Evolutionary conservation across 2,329 filamentous ascomycete genomes (phyloP), one percentile per base, ranked within the genome.

Genomic region (Sarocladium brachiariae): DNA sequence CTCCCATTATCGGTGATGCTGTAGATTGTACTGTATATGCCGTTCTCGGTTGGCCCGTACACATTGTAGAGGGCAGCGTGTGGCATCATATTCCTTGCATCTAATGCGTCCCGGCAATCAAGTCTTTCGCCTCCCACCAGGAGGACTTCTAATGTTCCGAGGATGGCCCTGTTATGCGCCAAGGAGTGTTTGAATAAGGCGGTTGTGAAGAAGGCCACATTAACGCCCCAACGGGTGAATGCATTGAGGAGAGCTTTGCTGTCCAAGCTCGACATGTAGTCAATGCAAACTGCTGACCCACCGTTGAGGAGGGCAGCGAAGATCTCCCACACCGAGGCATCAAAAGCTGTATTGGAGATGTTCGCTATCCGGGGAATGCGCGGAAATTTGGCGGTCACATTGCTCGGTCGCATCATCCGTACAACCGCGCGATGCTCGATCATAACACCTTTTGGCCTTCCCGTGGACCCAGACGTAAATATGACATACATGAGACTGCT

Each of bases 131-230:
- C 59, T 3, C 52, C 59, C 4, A 56, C 48, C 9, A 38, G 49
- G 1, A 60, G 49, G 10, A 43, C 9, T 1, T 54, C 24, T 1
- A 60, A 35, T 18, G 38, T 11, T 31, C 34, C 19, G 1, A 24
- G 43, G 8, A 33, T 27, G 4, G 19, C 54, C 3, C 57, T 54
- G 14, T 25, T 51, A 5, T 54, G 45, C 3, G 43, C 18, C 2
- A 60, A 49, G 27, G 50, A 56, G 23, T 59, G 56, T 18, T 59
- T 60, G 8, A 60, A 50, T 2, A 58, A 21, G 2, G 56, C 52
- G 1, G 58, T 50, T 3, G 58, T 56, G 30, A 59, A 49, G 2
- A 56, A 25, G 8, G 35, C 45, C 0, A 43, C 41, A n/a, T 52
- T 34, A 13, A 60, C 39, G 2, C 53, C 10, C 16, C 57, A 51